phyloP scores from a whole-genome alignment of 441 rosid genomes.

The Mallotus japonicus region DNA sequence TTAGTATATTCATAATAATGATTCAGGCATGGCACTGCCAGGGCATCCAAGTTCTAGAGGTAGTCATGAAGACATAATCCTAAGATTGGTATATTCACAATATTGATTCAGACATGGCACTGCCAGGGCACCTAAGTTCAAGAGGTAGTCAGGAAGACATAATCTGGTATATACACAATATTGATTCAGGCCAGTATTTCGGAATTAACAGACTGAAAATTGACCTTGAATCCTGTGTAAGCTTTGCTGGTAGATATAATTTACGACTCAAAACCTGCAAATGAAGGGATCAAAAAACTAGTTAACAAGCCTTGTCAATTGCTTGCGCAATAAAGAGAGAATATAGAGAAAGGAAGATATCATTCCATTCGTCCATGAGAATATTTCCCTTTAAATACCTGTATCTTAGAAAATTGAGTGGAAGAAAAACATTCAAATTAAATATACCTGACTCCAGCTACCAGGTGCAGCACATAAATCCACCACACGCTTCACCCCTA shows the following conservation, averaged over 20 bases:
- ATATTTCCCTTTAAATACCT: neutral
- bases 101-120: too few species aligned
- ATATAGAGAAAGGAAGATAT: neutral
- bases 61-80: too few species aligned
- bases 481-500: slow-evolving; percentile 92
- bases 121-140: too few species aligned
- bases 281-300: slow-evolving; percentile 20
- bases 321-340: neutral
- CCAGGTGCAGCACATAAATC: slow-evolving; percentile 99
- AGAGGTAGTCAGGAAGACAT: too few species aligned
- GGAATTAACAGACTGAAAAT: slow-evolving; percentile 8
- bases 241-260: slow-evolving; percentile 75
- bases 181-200: neutral
- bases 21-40: too few species aligned
- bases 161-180: too few species aligned
- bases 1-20: too few species aligned
- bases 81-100: too few species aligned
- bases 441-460: slow-evolving; percentile 96
- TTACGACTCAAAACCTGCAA: slow-evolving; percentile 88
- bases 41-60: too few species aligned
- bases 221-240: slow-evolving; percentile 63
- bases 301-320: neutral
- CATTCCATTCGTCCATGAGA: neutral
- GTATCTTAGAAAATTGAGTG: neutral
- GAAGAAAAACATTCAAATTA: slow-evolving; percentile 11